Evolutionary conservation across 139 green algal genomes (phyloP), one percentile per base, ranked within the genome.

Genomic region (Auxenochlorella pyrenoidosa): DNA sequence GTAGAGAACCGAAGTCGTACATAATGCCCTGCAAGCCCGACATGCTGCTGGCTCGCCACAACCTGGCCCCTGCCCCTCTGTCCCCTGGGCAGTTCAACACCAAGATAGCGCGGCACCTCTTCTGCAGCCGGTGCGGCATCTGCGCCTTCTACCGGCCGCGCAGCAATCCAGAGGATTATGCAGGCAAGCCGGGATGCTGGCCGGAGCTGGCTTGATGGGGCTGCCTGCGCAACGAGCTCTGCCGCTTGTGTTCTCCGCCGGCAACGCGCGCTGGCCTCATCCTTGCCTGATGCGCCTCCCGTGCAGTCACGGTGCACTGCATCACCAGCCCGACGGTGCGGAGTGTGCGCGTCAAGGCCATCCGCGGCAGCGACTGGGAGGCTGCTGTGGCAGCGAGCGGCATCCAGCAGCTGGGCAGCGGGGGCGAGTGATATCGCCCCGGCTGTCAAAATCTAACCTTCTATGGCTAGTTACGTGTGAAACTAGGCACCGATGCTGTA

Each of bases 311-410:
- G 15, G 38, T 89, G 13, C 40, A 79, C 26, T 93, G 90, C 86
- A 85, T 92, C 58, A 77, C 63, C 30, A 90, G 38, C 75, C 79
- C 21, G 75, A 83, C 79, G 88, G 58, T 91, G 2, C 2, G 51
- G 18, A 51, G 6, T 0, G 15, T 92, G 2, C 41, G 6, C 1
- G 60, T 92, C 3, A 68, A 79, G 18, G 19, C 71, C 22, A 90
- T 92, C 81, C 77, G 89, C 32, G 91, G 91, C 28, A 77, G 79
- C 38, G 79, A 94, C 73, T 94, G 91, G 91, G 91, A 94, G 85
- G 44, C 87, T 30, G 76, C 76, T 12, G 76, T 89, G 44, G 75
- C 63, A 0, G 60, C 34, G 2, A 89, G 76, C 76, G 85, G 85
- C 60, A 89, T 88, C 30, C 36, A 44, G 22, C 30, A 47, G 44